Conservation (phyloP, 495 filamentous ascomycete species). For the Schizothecium vesticola region DNA sequence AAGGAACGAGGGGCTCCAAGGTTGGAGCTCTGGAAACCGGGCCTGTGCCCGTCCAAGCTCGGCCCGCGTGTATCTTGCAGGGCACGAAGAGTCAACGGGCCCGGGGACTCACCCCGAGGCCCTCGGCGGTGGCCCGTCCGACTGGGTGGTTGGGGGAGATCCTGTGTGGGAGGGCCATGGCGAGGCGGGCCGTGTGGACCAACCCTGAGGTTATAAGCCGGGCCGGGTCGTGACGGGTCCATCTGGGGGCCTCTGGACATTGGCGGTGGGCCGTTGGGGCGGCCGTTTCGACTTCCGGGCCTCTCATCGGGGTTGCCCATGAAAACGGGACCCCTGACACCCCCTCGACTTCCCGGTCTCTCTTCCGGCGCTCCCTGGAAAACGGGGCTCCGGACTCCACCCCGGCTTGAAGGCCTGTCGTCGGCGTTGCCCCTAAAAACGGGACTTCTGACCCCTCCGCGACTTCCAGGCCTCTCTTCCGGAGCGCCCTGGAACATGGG, state of each 20-base stretch:
- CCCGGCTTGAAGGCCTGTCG: constrained; percentile 20
- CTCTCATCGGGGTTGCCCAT: not conserved
- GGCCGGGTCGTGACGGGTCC: not conserved
- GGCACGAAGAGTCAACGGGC: not conserved
- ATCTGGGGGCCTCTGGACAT: not conserved
- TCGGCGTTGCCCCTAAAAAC: constrained; percentile 25
- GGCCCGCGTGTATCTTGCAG: not conserved
- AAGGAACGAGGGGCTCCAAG: not conserved
- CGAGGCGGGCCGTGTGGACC: constrained; percentile 25
- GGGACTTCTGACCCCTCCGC: constrained; percentile 2
- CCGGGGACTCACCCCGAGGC: not conserved
- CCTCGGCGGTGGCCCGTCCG: not conserved
- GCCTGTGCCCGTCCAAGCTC: not conserved
- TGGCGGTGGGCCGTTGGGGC: not conserved
- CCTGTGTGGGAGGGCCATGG: constrained; percentile 27
- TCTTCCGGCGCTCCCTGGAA: not conserved
- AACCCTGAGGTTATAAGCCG: not conserved
- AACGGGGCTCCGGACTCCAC: not conserved
- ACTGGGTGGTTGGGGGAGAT: constrained; percentile 14
- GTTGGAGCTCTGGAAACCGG: not conserved
- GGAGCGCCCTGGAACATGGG: not conserved
- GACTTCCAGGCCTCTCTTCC: not conserved
- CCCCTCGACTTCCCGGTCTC: not conserved
- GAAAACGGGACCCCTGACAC: not conserved
- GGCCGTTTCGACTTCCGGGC: not conserved